A percentile compares a stretch with the other conserved stretches of the same genome.
phyloP scores from a whole-genome alignment of 768 basidiomycete species.

The Rhizopogon vesiculosus region DNA sequence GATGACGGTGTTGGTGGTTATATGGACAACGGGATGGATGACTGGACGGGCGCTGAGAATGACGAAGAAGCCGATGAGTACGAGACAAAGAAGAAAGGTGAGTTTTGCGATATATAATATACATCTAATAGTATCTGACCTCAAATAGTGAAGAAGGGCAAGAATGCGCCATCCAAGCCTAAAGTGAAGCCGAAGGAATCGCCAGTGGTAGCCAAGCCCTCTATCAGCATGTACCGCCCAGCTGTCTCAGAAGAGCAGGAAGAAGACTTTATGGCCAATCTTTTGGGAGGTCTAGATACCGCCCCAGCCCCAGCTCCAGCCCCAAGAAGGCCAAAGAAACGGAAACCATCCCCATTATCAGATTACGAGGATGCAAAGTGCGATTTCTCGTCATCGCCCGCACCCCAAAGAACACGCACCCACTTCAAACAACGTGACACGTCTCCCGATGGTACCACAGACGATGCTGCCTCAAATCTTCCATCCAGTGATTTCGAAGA shows the following conservation, averaged over 20 bases:
- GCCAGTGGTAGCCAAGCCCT: constrained; percentile 46
- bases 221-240: constrained; percentile 79
- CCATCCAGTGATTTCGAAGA: constrained; percentile 55
- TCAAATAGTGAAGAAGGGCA: constrained; percentile 23
- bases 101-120: constrained; percentile 9
- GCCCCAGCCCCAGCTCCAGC: constrained; percentile 35
- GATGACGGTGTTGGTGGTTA: constrained; percentile 93
- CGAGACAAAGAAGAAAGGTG: constrained; percentile 35
- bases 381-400: constrained; percentile 35
- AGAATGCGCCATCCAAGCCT: constrained; percentile 23
- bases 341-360: constrained; percentile 55
- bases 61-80: constrained; percentile 43
- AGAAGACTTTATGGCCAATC: constrained; percentile 80
- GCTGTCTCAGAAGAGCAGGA: constrained; percentile 75
- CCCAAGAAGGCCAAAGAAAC: constrained; percentile 46
- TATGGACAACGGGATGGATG: constrained; percentile 95
- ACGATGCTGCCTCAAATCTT: constrained; percentile 18
- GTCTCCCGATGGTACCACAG: constrained; percentile 31
- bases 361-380: constrained; percentile 28
- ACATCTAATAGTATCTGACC: background rate
- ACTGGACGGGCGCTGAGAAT: constrained; percentile 66
- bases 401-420: constrained; percentile 31
- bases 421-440: constrained; percentile 27
- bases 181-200: constrained; percentile 42
- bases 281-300: constrained; percentile 71